Percentiles rank a stretch among this genome's conserved stretches.
phyloP scores from a whole-genome alignment of 2,329 filamentous ascomycete species.

The Claviceps sorghi region DNA sequence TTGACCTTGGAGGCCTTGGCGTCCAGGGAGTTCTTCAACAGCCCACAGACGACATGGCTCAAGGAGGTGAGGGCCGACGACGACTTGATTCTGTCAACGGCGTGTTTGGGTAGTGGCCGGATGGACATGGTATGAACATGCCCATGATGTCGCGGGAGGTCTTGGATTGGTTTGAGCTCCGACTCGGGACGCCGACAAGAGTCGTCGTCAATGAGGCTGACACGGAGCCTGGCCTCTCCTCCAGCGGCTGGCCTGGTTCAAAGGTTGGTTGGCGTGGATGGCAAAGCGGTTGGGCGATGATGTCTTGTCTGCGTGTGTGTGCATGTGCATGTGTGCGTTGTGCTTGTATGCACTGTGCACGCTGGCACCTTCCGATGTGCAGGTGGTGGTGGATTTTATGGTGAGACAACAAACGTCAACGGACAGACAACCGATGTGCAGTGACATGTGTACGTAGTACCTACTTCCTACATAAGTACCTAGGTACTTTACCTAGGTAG shows the following conservation, averaged over 20 bases:
- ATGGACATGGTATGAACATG: slow-evolving; percentile 40
- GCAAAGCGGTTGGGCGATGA: not conserved
- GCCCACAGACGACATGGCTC: slow-evolving; percentile 52
- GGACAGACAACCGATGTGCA: not conserved
- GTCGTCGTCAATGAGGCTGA: not conserved
- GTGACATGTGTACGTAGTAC: too few species aligned
- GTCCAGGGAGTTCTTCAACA: slow-evolving; percentile 77
- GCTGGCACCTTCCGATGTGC: not conserved
- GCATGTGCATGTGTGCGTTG: not conserved
- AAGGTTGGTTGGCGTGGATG: not conserved
- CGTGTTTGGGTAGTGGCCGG: slow-evolving; percentile 52
- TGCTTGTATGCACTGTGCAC: not conserved
- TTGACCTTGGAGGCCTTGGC: slow-evolving; percentile 55
- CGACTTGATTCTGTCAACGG: slow-evolving; percentile 68
- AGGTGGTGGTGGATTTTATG: not conserved
- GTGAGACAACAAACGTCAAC: not conserved
- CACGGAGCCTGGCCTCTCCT: not conserved
- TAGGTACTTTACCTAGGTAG: too few species aligned
- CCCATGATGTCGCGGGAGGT: slow-evolving; percentile 1
- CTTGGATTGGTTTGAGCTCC: not conserved
- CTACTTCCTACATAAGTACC: too few species aligned
- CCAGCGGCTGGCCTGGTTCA: not conserved
- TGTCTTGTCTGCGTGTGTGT: not conserved
- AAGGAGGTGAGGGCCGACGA: slow-evolving; percentile 67
- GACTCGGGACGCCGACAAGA: not conserved